Percentiles rank a stretch among this genome's conserved stretches.
These are phyloP conservation scores for Millerago galiae DNA, from an alignment of 805 yeast genomes.

Conservation along the genomic window DNA sequence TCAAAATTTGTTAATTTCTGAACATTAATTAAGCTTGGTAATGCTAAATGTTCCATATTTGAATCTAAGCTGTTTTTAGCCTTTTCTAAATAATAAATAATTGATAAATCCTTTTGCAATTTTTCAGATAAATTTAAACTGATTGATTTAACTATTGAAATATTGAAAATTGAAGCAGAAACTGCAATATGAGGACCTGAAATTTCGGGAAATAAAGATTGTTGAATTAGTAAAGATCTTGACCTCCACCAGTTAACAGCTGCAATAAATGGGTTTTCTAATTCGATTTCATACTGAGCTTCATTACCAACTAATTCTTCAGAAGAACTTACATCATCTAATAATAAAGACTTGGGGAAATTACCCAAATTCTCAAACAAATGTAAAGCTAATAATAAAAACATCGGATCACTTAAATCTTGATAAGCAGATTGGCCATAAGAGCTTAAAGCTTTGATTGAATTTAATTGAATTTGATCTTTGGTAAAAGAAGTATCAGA, in stretches of 20 bases:
- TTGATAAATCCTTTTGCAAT: slow-evolving; percentile 32
- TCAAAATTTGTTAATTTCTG: slow-evolving; percentile 53
- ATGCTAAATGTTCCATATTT: slow-evolving; percentile 55
- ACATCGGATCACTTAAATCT: slow-evolving; percentile 44
- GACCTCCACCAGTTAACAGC: slow-evolving; percentile 71
- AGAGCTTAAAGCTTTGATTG: slow-evolving; percentile 37
- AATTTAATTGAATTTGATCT: slow-evolving; percentile 13
- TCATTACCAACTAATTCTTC: slow-evolving; percentile 23
- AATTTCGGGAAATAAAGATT: slow-evolving; percentile 58
- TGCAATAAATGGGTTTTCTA: slow-evolving; percentile 27
- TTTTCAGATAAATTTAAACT: slow-evolving; percentile 24
- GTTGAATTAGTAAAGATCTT: slow-evolving; percentile 58
- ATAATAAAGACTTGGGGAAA: slow-evolving; percentile 25
- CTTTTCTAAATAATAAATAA: slow-evolving; percentile 55
- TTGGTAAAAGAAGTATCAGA: slow-evolving; percentile 3
- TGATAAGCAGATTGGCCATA: slow-evolving; percentile 72
- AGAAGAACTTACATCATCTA: slow-evolving; percentile 19
- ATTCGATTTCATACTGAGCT: slow-evolving; percentile 2
- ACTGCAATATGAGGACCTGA: slow-evolving; percentile 39
- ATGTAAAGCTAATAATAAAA: slow-evolving; percentile 36
- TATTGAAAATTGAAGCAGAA: slow-evolving; percentile 28
- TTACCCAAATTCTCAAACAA: slow-evolving; percentile 36
- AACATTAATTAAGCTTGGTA: slow-evolving; percentile 49
- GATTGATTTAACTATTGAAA: slow-evolving; percentile 14
- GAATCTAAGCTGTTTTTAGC: slow-evolving; percentile 60